Evolutionary conservation across 257 asterid species (phyloP), one percentile per base, ranked within the genome.

Genomic region (Asclepias syriaca): DNA sequence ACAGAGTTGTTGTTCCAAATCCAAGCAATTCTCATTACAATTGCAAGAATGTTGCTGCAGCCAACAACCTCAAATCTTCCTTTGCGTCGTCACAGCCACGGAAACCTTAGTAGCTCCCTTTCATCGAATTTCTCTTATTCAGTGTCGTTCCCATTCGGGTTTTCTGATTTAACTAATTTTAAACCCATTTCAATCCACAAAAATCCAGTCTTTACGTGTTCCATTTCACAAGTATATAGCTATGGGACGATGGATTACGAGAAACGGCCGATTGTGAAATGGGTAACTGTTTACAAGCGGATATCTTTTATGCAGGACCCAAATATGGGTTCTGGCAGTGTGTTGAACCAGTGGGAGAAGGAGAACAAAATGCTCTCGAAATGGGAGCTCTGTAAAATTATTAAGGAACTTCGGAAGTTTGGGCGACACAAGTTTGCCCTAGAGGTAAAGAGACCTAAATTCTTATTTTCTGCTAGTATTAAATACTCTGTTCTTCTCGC

Each of bases 351-450:
- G 82, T 78, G 85, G 72, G 98, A 92, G 69, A 90, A 80, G 75
- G 91, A 81, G 59, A 95, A 96, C 6, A 86, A 87, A 48, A 78
- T 37, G 68, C 76, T 92, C 7, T 46, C 91, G 1, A 90, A 86
- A 79, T 89, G 96, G 91, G 97, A 92, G 82, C 90, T 95, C 74
- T 84, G 80, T 46, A 80, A 91, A 57, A 77, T 90, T 57, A 90
- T 87, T 29, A 95, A 85, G 89, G 96, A 92, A 88, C 89, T 95
- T 57, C 81, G 99, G 81, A 88, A 90, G 80, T 92, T 83, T 82
- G 81, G 81, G 81, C 96, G 96, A 74, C 87, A 49, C 80, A 81
- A 83, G 61, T 72, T 65, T 66, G 98, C 99, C 68, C 97, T 95
- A 73, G 86, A 95, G 97, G 99, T 95, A 77, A 18, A 48, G 22